phyloP scores from a whole-genome alignment of 2,329 filamentous ascomycete species.

The Tolypocladium pustulatum region DNA sequence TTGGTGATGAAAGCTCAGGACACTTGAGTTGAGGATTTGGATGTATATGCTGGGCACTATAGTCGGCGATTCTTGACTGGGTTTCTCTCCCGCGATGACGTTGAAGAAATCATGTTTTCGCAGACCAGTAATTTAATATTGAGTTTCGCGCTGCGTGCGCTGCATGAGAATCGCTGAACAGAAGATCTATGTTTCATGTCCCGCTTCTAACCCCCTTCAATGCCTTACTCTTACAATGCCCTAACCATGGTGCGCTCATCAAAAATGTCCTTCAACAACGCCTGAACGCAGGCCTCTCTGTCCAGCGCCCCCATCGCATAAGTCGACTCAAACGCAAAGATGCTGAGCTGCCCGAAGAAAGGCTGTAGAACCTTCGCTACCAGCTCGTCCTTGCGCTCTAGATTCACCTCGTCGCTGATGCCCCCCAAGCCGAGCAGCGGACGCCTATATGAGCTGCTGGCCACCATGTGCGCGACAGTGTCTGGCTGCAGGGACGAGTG shows the following conservation, averaged over 20 bases:
- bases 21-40: neutral
- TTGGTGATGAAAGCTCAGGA: neutral
- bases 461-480: conserved; percentile 24
- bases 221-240: conserved; percentile 30
- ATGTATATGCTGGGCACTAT: neutral
- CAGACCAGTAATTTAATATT: neutral
- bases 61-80: neutral
- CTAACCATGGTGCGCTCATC: conserved; percentile 62
- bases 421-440: conserved; percentile 42
- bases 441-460: conserved; percentile 26
- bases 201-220: neutral
- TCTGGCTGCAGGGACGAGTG: conserved; percentile 23
- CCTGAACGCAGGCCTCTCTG: conserved; percentile 49
- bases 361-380: conserved; percentile 71
- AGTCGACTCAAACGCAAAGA: conserved; percentile 84
- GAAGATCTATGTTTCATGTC: neutral
- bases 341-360: conserved; percentile 86
- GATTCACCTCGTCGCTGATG: conserved; percentile 42
- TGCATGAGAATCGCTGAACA: neutral
- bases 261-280: conserved; percentile 65
- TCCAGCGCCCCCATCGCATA: conserved; percentile 74
- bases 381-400: conserved; percentile 57
- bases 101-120: neutral
- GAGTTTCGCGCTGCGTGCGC: neutral
- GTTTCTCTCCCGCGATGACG: neutral